phyloP scores from a whole-genome alignment of 192 early-diverging fungal genomes.

The Linnemannia schmuckeri region DNA sequence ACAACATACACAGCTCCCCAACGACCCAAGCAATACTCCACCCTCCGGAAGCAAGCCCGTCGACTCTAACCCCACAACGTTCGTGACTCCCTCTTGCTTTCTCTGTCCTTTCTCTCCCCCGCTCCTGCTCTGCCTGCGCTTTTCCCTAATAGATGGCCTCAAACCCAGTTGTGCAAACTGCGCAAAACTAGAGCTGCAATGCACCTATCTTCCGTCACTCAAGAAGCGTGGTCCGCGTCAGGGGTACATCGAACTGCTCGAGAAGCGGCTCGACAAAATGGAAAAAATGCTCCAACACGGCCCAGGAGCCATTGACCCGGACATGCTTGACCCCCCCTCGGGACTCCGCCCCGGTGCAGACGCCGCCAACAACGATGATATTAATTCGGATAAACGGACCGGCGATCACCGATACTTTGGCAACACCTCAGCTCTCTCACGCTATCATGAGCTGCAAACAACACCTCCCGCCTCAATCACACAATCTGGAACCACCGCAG shows the following conservation, averaged over 20 bases:
- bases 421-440: constrained; percentile 21
- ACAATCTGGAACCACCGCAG: neutral
- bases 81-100: neutral
- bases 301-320: constrained; percentile 18
- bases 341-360: neutral
- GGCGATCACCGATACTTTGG: constrained; percentile 38
- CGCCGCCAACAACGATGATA: neutral
- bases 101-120: neutral
- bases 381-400: neutral
- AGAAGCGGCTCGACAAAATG: constrained; percentile 83
- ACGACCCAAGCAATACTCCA: neutral
- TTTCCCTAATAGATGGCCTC: constrained; percentile 59
- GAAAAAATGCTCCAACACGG: constrained; percentile 75
- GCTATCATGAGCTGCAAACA: neutral
- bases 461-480: neutral
- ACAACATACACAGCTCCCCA: neutral
- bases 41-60: constrained; percentile 3
- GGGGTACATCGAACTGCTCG: constrained; percentile 83
- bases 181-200: constrained; percentile 70
- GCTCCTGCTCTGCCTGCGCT: neutral
- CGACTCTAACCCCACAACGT: neutral
- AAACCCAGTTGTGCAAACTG: constrained; percentile 89
- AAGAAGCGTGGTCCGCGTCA: constrained; percentile 93
- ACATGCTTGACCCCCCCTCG: constrained; percentile 8
- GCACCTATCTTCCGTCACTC: constrained; percentile 86